Base-by-base conservation (phyloP, 208 protist genomes). In the Leishmania amazonensis region DNA sequence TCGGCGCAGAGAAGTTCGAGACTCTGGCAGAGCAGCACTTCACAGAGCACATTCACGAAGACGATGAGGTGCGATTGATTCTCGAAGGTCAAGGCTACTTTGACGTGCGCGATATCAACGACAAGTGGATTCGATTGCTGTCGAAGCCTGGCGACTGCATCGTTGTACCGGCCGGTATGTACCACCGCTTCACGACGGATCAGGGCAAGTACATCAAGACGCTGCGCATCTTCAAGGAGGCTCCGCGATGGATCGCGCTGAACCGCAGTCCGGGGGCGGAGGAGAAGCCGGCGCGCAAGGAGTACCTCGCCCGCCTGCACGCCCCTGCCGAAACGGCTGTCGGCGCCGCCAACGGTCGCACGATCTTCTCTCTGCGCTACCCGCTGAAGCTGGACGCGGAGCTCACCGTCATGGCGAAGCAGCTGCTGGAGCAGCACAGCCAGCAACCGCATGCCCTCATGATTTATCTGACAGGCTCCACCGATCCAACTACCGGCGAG, bases 1-100 rank as follows among this genome's bases (percentile, higher is more conserved):
- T 94, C 21, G 87, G 84, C 42, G 80, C 47, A 19, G 83, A 90
- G 53, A 83, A 84, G 77, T 94, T 91, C 74, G 88, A 91, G 28
- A 58, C 87, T 51, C 83, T 93, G 40, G 78, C 94, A 17, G 42
- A 76, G 60, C 81, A 73, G 74, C 94, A 96, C 84, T 97, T 95
- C 71, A 49, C 53, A 35, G 93, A 98, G 83, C 96, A 98, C 82
- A 57, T 96, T 24, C 95, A 98, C 89, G 91, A 96, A 71, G 95
- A 97, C 80, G 96, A 98, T 68, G 95, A 98, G 85, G 92, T 97
- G 49, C 91, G 96, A 3, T 84, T 94, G 45, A 78, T 97, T 35
- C 38, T 95, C 2, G 90, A 85, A 5, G 96, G 96, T 11, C 78
- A 76, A 9, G 94, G 93, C 38, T 97, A 96, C 80, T 98, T 98